Evolutionary conservation across 176 grass and related monocot genomes (phyloP).

Genomic region (Poa pratensis): DNA sequence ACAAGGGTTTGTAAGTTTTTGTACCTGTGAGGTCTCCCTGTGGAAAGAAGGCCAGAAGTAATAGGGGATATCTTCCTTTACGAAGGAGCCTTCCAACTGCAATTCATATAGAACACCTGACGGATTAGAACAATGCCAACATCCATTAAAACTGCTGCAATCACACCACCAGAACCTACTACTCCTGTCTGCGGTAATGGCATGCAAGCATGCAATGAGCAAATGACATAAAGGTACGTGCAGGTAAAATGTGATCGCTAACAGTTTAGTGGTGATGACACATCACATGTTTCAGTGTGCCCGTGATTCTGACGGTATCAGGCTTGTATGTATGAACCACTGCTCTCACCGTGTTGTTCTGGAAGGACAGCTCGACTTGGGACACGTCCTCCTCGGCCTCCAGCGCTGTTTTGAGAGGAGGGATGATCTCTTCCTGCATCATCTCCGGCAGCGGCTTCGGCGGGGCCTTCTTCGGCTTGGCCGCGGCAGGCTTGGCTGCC

Average conservation of each 20-base stretch:
- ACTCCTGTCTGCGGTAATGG: background rate
- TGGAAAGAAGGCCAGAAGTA: constrained; percentile 93
- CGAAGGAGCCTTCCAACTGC: constrained; percentile 90
- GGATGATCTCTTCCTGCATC: constrained; percentile 94
- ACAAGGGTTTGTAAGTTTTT: background rate
- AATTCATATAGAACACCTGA: constrained; percentile 22
- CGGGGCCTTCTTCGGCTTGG: constrained; percentile 75
- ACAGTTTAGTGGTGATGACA: background rate
- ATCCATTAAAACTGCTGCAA: background rate
- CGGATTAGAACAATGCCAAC: background rate
- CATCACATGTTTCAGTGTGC: background rate
- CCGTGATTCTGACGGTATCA: background rate
- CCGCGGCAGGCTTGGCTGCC: constrained; percentile 42
- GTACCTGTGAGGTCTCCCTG: constrained; percentile 78
- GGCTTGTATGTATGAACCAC: background rate
- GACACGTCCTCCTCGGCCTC: constrained; percentile 81
- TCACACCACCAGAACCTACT: background rate
- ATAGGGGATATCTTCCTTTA: constrained; percentile 70
- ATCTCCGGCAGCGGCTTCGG: constrained; percentile 78
- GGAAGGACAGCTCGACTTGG: constrained; percentile 73
- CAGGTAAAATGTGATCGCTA: background rate
- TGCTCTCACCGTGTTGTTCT: constrained; percentile 81
- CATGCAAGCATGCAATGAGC: constrained; percentile 14
- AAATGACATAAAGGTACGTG: background rate
- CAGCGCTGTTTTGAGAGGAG: constrained; percentile 60